Evolutionary conservation across 2,329 filamentous ascomycete genomes (phyloP), one percentile per base, ranked within the genome.

Genomic region (Daldinia sp.): DNA sequence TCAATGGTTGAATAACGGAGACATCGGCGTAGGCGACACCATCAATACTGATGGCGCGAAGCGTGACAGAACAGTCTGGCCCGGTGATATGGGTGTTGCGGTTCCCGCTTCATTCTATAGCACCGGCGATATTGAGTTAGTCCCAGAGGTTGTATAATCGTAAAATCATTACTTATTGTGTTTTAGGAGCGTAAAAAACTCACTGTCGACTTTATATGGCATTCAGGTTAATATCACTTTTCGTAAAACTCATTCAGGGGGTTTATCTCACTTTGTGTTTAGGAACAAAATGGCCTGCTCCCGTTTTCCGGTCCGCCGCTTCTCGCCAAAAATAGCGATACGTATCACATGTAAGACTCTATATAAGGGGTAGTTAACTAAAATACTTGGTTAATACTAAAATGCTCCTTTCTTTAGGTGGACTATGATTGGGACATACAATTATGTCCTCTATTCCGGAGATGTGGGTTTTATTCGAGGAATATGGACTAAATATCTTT

Each of bases 351-450:
- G 75, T 77, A 71, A 76, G 74, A 71, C 53, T 23, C n/a, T 20
- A 57, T 18, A 62, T 26, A 35, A 57, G 20, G 55, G 26, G 20
- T 50, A 20, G 20, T 44, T 7, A 33, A 35, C 23, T 51, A 39
- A 3, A 57, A 62, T 4, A 51, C 33, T 9, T 7, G 6, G 30
- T 7, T 46, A 23, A 23, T 2, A 37, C 53, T 68, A 39, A 70
- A 20, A 35, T 7, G n/a, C n/a, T 57, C 4, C 10, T 35, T 30
- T 60, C 44, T 54, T 23, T 55, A 77, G 75, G 75, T 78, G 76
- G 75, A 85, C 84, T 1, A 82, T 89, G 76, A 85, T 89, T 48
- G 86, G 86, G 2, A 85, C 85, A 5, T 86, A 87, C 74, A 87
- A 88, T 58, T 89, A 89, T 71, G 81, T 87, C 50, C 79, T 88